Base-by-base conservation (phyloP, 1,139 yeast genomes). In the Candida dubliniensis region DNA sequence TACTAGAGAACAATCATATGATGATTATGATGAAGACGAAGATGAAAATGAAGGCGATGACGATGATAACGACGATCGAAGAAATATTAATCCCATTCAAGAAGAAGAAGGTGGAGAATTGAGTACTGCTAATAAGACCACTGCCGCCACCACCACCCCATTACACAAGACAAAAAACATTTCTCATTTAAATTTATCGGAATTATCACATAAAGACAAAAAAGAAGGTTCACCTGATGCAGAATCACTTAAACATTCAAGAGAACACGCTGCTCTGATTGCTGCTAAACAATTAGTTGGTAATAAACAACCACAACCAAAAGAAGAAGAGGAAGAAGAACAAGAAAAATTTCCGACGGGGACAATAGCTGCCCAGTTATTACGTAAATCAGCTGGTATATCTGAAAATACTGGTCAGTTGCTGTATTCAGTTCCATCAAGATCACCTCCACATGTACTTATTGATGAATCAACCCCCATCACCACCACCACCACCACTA, bases 141-240 rank as follows among this genome's bases (percentile, higher is more conserved):
- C n/a, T n/a, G n/a, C n/a, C n/a, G n/a, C n/a, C n/a, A n/a, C n/a
- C n/a, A n/a, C 41, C 44, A 18, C 47, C 52, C 44, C 53, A 11
- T 46, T 58, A 25, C 47, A 53, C 15, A 59, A 60, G 45, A 62
- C 71, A 2, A 68, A 65, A 51, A 72, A 70, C 42, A 74, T 74
- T 29, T 71, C 77, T 4, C 76, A 74, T 54, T 61, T 74, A 48
- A 71, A 64, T 51, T 58, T 74, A 51, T 51, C 69, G 1, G 77
- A 72, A 34, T 54, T 72, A 50, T 56, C 30, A 8, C 37, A 44
- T 31, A 23, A 34, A 8, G 39, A 38, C 6, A 27, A 25, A 6
- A 23, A 24, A 35, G 26, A 33, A 33, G 25, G 27, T 11, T 18
- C 51, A 2, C 48, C 57, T 6, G 57, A 50, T 13, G 44, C 48